Base-by-base conservation (phyloP, 768 basidiomycete species). In the Pholiota conissans region DNA sequence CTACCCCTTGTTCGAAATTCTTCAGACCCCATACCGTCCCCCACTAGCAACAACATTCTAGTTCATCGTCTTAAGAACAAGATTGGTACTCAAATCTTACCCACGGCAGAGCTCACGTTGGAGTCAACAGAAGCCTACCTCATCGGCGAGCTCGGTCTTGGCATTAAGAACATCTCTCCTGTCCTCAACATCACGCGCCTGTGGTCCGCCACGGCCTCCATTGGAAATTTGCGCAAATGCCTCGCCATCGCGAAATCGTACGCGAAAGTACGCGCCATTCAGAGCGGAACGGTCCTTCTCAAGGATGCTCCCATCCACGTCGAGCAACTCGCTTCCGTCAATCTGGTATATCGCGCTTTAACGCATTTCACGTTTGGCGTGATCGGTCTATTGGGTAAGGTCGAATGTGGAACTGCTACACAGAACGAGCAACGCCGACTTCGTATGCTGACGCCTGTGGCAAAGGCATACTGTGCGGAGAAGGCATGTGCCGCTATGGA, bases 61-160 rank as follows among this genome's bases (percentile, higher is more conserved):
- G 71, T 89, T 1, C 90, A 93, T 69, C 79, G 89, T 13, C 77
- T 91, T 46, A 93, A 93, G 74, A 80, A 88, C 68, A 92, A 92
- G 71, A 76, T 91, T 29, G 90, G 91, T 3, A 92, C 91, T 0
- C 82, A 86, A 55, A 75, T 82, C 20, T 71, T 92, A 18, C 90
- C 90, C 0, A 92, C 90, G 2, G 90, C 89, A 0, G 90, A 92
- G 69, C 80, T 91, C 40, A 81, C 80, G 16, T 74, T 92, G 16
- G 74, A 83, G 54, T 76, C 76, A 30, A 71, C 87, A 0, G 78
- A 83, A 51, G 90, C 76, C 0, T 87, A 86, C 68, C 83, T 86
- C 42, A 71, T 92, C 40, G 88, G 90, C 1, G 58, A 69, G 1
- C 68, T 77, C 18, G 80, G 84, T 49, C 72, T 83, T 20, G 90